A percentile compares a stretch with the other conserved stretches of the same genome.
These are phyloP conservation scores for Tolypocladium endophyticum DNA, from an alignment of 2,329 filamentous ascomycete species.

Conservation along the genomic window DNA sequence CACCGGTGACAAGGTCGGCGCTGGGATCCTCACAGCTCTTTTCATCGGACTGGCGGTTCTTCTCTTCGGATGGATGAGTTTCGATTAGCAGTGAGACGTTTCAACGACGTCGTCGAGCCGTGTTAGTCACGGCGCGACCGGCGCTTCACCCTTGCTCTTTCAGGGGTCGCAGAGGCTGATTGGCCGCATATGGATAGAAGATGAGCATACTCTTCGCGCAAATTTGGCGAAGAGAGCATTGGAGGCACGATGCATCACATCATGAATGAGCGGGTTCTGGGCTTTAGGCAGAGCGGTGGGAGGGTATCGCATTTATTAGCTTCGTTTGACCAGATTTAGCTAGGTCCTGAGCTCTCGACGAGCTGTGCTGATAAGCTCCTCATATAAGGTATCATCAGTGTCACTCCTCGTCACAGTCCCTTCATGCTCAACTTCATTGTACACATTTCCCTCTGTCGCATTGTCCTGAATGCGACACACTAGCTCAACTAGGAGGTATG, in stretches of 20 bases:
- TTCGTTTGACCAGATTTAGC: not conserved
- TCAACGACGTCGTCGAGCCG: too few species aligned
- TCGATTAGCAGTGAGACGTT: not conserved
- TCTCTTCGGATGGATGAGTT: not conserved
- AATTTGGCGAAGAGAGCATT: too few species aligned
- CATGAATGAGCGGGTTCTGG: too few species aligned
- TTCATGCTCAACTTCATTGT: not conserved
- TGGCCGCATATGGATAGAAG: too few species aligned
- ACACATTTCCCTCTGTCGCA: not conserved
- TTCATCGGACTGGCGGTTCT: not conserved
- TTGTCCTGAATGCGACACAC: not conserved
- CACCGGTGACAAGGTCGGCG: not conserved
- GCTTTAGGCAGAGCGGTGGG: not conserved
- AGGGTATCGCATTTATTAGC: not conserved
- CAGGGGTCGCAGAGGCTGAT: too few species aligned
- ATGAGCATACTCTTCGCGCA: too few species aligned
- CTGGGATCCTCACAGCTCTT: not conserved
- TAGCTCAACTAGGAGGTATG: not conserved
- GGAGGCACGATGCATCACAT: too few species aligned
- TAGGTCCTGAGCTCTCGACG: not conserved
- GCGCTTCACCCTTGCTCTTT: too few species aligned
- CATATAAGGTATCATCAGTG: not conserved
- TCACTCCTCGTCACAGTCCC: not conserved
- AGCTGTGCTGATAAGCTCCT: not conserved
- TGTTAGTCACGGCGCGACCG: too few species aligned